Evolutionary conservation across 129 eudicot species (phyloP), one percentile per base, ranked within the genome.

Genomic region (Flaveria trinervia): DNA sequence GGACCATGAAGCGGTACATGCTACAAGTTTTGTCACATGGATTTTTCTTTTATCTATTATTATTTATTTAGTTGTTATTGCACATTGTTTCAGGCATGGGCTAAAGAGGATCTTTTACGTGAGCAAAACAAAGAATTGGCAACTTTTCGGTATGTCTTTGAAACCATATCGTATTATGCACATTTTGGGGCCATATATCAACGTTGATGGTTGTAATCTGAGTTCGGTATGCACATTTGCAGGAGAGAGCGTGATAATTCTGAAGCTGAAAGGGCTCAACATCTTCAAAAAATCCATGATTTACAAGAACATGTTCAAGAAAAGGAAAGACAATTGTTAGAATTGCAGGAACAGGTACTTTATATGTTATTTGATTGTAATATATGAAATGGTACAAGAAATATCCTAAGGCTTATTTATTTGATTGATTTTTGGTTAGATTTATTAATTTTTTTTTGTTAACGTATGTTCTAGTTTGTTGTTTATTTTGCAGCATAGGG

Each of bases 281-380:
- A 87, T 83, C 85, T 91, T 62, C 83, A 86, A 78, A 93, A 94
- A 82, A 94, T 94, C 72, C 97, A 87, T 78, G 97, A 94, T 33
- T 83, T 94, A 75, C 98, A 94, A 81, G 97, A 94, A 72, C 97
- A 87, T 82, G 68, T 89, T 77, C 92, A 94, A 80, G 98, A 91
- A 50, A 94, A 94, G 78, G 97, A 94, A 69, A 86, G 86, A 0
- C 93, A 83, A 81, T 72, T 89, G 26, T 43, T 91, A 75, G 97
- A 94, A 81, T 48, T 94, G 87, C 97, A 94, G 86, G 98, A 94
- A 66, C 96, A 91, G 93, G 98, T 94, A 26, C 68, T 72, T 43
- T 46, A 39, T 65, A 22, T 18, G 55, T 10, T 74, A 3, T 33
- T 30, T 52, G 25, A 16, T 65, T n/a, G 7, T 23, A 18, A 18